Conservation (phyloP, 306 rosid species). For the Malus asiatica region DNA sequence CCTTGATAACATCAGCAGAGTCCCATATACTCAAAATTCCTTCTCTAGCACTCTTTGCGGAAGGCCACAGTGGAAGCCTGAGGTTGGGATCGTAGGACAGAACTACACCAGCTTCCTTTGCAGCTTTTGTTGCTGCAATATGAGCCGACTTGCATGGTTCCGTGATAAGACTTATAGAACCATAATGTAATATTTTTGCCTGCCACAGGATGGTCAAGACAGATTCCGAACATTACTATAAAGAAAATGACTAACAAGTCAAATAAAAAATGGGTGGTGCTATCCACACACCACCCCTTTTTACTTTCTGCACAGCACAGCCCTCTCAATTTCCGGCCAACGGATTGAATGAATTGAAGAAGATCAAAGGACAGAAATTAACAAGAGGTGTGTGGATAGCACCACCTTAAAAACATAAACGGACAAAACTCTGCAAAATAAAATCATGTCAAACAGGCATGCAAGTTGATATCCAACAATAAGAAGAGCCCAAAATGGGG, state of each 20-base stretch:
- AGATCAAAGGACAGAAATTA: no score
- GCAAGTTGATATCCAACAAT: not conserved
- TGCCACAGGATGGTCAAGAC: conserved; percentile 21
- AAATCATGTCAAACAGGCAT: not conserved
- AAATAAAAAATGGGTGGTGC: not conserved
- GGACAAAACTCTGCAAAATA: not conserved
- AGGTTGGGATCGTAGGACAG: conserved; percentile 92
- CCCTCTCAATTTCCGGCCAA: no score
- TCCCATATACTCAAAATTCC: conserved; percentile 94
- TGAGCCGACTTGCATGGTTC: conserved; percentile 97
- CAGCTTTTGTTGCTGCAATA: conserved; percentile 85
- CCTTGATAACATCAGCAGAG: conserved; percentile 88
- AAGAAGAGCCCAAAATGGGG: not conserved
- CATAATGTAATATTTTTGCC: conserved; percentile 90
- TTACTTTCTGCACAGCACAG: no score
- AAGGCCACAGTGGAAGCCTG: conserved; percentile 97
- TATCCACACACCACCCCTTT: no score
- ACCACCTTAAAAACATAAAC: not conserved
- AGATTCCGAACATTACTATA: not conserved
- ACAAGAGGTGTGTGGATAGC: no score
- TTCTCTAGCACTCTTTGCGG: conserved; percentile 83
- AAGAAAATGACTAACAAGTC: not conserved
- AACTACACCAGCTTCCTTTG: conserved; percentile 78
- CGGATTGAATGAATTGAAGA: no score
- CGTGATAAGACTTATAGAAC: conserved; percentile 91